These are phyloP conservation scores for Saccharomycodes ludwigii DNA, from an alignment of 805 yeast species.

Conservation along the genomic window DNA sequence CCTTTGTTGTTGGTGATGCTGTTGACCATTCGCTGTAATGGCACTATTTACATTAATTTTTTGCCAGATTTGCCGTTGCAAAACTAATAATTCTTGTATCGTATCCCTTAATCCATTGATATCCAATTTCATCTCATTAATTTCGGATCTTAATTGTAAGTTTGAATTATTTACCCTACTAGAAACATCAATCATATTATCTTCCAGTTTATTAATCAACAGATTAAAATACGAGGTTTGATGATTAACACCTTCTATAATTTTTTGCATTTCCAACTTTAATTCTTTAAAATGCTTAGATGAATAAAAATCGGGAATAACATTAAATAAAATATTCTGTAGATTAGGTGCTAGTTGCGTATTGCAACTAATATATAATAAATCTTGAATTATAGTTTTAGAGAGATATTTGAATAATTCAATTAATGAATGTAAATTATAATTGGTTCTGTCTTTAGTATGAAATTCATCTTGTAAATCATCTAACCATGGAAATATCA, in stretches of 20 bases:
- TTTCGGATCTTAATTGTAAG: neutral
- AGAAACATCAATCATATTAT: neutral
- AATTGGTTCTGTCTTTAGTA: slow-evolving; percentile 20
- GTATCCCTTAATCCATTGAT: too few relatives aligned
- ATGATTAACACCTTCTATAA: slow-evolving; percentile 3
- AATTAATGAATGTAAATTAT: slow-evolving; percentile 19
- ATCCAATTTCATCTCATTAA: neutral
- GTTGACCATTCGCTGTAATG: too few relatives aligned
- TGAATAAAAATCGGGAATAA: slow-evolving; percentile 19
- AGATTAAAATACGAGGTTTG: slow-evolving; percentile 5
- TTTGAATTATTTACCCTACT: slow-evolving; percentile 1
- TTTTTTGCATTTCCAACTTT: slow-evolving; percentile 7
- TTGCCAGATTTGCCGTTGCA: too few relatives aligned
- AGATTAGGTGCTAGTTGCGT: slow-evolving; percentile 17
- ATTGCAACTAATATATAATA: slow-evolving; percentile 16
- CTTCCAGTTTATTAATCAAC: slow-evolving; percentile 6
- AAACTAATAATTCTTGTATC: too few relatives aligned
- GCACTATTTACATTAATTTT: too few relatives aligned
- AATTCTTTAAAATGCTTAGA: slow-evolving; percentile 12
- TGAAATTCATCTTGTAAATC: slow-evolving; percentile 17
- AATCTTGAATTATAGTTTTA: slow-evolving; percentile 19
- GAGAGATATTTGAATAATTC: slow-evolving; percentile 24
- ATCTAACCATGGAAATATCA: slow-evolving; percentile 23
- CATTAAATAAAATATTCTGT: slow-evolving; percentile 16
- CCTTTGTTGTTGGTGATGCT: too few relatives aligned